These are phyloP conservation scores for Venturia effusa DNA, from an alignment of 2,329 filamentous ascomycete species.

Conservation along the genomic window DNA sequence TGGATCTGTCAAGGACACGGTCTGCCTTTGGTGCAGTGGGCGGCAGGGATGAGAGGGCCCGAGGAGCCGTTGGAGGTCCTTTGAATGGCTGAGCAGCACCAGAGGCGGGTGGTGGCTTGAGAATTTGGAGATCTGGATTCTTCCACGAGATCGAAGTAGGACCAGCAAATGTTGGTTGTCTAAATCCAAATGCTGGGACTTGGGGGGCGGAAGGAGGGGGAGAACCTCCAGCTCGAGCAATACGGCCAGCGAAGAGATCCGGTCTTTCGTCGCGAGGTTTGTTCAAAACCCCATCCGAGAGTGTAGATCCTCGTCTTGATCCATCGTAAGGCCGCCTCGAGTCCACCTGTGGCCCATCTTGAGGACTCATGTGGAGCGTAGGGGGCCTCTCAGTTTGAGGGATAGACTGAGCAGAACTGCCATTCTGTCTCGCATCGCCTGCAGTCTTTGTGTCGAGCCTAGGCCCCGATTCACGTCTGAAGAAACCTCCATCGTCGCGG, in stretches of 20 bases:
- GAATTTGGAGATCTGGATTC: constrained; percentile 24
- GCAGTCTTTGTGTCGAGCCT: not conserved
- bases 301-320: constrained; percentile 26
- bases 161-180: constrained; percentile 6
- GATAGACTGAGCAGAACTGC: constrained; percentile 13
- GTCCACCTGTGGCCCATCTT: constrained; percentile 2
- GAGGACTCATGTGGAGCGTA: not conserved
- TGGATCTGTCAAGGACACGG: constrained; percentile 20
- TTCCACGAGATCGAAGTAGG: constrained; percentile 31
- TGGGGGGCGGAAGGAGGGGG: constrained; percentile 43
- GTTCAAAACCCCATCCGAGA: constrained; percentile 21
- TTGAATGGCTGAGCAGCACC: constrained; percentile 22
- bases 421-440: constrained; percentile 17
- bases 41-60: constrained; percentile 23
- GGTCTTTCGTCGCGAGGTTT: constrained; percentile 31
- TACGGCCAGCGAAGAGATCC: constrained; percentile 32
- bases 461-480: constrained; percentile 29
- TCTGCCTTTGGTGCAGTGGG: constrained; percentile 32
- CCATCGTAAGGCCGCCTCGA: constrained; percentile 10
- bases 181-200: constrained; percentile 44
- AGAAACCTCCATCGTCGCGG: constrained; percentile 30
- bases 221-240: constrained; percentile 34
- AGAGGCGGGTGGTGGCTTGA: constrained; percentile 17
- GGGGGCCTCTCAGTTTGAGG: constrained; percentile 7
- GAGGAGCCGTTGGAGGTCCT: constrained; percentile 24